Percentiles rank a stretch among this genome's conserved stretches.
Conservation (phyloP, 176 grass and related monocot genomes). For the Thalia dealbata region DNA sequence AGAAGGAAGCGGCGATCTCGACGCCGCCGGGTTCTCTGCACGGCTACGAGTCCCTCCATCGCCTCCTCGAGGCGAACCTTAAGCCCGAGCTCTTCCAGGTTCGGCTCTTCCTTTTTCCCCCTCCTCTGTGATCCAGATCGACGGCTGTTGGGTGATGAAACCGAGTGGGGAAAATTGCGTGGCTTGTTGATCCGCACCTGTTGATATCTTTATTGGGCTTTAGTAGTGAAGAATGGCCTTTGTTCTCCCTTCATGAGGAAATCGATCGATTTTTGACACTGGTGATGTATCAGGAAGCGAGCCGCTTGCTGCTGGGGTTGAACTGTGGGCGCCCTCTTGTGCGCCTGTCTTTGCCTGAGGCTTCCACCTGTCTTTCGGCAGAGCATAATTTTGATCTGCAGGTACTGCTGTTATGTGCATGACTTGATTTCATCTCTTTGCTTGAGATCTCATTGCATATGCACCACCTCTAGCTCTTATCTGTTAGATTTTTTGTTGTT, state of each 20-base stretch:
- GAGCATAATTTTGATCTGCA: constrained; percentile 68
- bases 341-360: constrained; percentile 35
- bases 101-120: neutral
- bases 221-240: no score
- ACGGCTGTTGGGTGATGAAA: neutral
- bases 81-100: constrained; percentile 82
- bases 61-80: constrained; percentile 77
- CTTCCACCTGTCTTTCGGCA: constrained; percentile 29
- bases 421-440: neutral
- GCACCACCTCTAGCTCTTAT: neutral
- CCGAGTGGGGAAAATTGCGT: neutral
- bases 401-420: constrained; percentile 28
- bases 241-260: neutral
- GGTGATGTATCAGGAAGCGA: constrained; percentile 55
- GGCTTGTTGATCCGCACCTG: neutral
- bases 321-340: constrained; percentile 61
- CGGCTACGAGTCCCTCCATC: constrained; percentile 77
- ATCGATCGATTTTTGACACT: neutral
- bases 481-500: neutral
- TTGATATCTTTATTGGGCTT: neutral
- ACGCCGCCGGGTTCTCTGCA: constrained; percentile 36
- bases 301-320: constrained; percentile 58
- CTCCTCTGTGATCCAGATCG: neutral
- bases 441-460: neutral
- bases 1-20: neutral